These are phyloP conservation scores for Eucalyptus pauciflora DNA, from an alignment of 345 rosid species.

Conservation along the genomic window DNA sequence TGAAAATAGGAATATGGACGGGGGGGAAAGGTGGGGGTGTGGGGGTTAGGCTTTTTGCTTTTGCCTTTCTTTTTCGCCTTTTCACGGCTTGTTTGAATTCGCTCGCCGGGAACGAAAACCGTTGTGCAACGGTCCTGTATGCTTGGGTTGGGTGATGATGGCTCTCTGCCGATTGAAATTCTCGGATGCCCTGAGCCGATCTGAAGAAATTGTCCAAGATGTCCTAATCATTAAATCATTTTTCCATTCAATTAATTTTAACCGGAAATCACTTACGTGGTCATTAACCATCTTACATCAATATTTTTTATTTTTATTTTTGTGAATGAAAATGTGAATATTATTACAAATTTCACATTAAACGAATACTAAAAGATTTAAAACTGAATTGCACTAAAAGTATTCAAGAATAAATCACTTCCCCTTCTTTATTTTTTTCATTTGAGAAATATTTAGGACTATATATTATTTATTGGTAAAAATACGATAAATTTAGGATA, in stretches of 20 bases:
- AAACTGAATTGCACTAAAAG: too few relatives aligned
- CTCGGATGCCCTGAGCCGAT: not conserved
- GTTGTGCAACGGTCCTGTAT: constrained; percentile 32
- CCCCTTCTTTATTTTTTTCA: not conserved
- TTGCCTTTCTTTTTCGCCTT: not conserved
- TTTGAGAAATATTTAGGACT: fast-evolving
- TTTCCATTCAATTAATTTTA: too few relatives aligned
- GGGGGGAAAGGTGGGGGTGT: not conserved
- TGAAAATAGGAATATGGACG: not conserved
- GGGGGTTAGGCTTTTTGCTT: not conserved
- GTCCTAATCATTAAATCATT: too few relatives aligned
- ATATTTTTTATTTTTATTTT: too few relatives aligned
- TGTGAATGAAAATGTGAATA: not conserved
- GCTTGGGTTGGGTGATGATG: not conserved
- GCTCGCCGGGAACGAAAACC: constrained; percentile 27
- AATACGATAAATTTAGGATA: fast-evolving
- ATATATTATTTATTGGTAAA: too few relatives aligned
- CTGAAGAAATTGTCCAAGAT: not conserved
- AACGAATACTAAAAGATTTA: fast-evolving
- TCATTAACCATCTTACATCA: fast-evolving
- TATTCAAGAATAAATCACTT: not conserved
- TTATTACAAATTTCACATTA: too few relatives aligned
- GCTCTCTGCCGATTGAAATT: not conserved
- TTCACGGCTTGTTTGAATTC: constrained; percentile 30
- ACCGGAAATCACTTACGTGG: fast-evolving